Conservation (phyloP, 441 rosid species). For the Brassica hybrid region DNA sequence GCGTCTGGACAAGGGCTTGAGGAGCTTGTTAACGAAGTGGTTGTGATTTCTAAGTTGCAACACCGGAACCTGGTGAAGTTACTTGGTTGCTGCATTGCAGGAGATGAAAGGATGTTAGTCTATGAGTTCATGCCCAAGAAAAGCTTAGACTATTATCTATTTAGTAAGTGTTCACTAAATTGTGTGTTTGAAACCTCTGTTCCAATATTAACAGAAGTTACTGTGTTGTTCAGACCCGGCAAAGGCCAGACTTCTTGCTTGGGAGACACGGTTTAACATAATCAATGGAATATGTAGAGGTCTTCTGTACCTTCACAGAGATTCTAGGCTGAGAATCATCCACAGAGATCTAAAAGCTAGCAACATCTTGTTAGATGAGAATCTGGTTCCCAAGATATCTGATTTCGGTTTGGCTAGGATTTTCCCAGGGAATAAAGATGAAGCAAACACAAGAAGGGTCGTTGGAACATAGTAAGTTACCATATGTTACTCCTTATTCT, state of each 20-base stretch:
- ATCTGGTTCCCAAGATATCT: constrained; percentile 67
- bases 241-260: constrained; percentile 41
- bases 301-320: constrained; percentile 74
- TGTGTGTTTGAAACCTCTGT: not conserved
- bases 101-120: constrained; percentile 59
- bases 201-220: constrained; percentile 22
- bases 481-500: not conserved
- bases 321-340: constrained; percentile 68
- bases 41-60: constrained; percentile 58
- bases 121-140: constrained; percentile 62
- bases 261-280: constrained; percentile 57
- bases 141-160: constrained; percentile 54
- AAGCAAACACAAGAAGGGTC: constrained; percentile 59
- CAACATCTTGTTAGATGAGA: constrained; percentile 67
- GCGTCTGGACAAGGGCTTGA: constrained; percentile 51
- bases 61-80: constrained; percentile 62
- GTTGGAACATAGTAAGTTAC: constrained; percentile 56
- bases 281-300: constrained; percentile 68
- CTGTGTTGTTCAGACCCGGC: constrained; percentile 43
- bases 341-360: constrained; percentile 75
- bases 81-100: constrained; percentile 55
- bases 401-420: constrained; percentile 77
- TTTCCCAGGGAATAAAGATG: constrained; percentile 54
- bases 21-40: constrained; percentile 55
- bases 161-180: constrained; percentile 12